Base-by-base conservation (phyloP, 768 basidiomycete species). In the Russula olivacea region DNA sequence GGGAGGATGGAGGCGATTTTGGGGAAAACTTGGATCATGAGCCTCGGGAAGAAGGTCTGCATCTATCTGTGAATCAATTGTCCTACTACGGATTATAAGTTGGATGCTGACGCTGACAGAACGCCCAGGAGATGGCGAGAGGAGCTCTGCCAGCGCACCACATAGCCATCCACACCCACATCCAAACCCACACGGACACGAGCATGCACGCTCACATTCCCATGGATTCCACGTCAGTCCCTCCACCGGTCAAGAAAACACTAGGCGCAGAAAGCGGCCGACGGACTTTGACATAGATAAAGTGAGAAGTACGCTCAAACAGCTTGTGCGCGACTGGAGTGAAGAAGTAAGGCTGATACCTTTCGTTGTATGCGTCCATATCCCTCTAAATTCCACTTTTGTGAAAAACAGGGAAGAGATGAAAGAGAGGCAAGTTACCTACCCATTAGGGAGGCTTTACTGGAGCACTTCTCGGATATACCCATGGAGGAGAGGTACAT, bases 251-350 rank as follows among this genome's bases (percentile, higher is more conserved):
- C 57, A 52, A 57, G 68, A 64, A 48, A 51, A 68, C 40, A 50
- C 72, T 54, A 53, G 63, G 52, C 69, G 74, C 48, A 63, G 59
- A 34, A 80, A 79, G 67, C 79, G 76, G 61, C 81, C 85, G 0
- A 84, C 81, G 0, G 89, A 91, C 41, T 82, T 82, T 64, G 89
- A 93, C 68, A 88, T 90, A 85, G 93, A 97, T 71, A 95, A 96
- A 71, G 77, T 98, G 45, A 77, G 93, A 61, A 94, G 92, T 70
- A 96, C 94, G 0, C 74, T 98, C 43, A 92, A 96, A 70, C 93
- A 96, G 69, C 88, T 96, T 56, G 93, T 93, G 11, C 81, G 94
- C 14, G 94, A 98, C 71, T 98, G 95, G 94, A 91, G 89, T 63
- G 81, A 79, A 66, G 88, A 92, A 78, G 91, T 93, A 45, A 49